Conservation (phyloP, 1,139 yeast species). For the Debaryomycetaceae sp. region DNA sequence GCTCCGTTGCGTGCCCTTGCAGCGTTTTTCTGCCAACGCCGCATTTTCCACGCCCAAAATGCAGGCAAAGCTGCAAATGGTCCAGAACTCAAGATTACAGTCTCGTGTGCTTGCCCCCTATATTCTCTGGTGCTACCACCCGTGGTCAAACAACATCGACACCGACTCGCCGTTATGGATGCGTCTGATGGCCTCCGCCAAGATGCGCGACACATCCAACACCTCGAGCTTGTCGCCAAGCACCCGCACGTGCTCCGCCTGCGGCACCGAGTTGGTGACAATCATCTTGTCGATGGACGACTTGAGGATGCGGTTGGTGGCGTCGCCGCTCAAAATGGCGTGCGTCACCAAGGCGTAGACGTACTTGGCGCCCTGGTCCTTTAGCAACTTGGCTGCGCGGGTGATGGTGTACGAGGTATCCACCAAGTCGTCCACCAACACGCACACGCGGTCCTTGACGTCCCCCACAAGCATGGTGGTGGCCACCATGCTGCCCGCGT, state of each 20-base stretch:
- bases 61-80: too few relatives aligned
- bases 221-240: constrained; percentile 69
- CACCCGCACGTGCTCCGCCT: constrained; percentile 51
- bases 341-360: constrained; percentile 91
- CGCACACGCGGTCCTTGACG: constrained; percentile 77
- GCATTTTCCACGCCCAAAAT: too few relatives aligned
- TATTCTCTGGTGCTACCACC: constrained; percentile 42
- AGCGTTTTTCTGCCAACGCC: too few relatives aligned
- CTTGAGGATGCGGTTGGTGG: constrained; percentile 63
- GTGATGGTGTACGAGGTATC: constrained; percentile 93
- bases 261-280: constrained; percentile 94
- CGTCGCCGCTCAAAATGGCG: constrained; percentile 91
- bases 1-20: too few relatives aligned
- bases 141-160: constrained; percentile 88
- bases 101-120: background rate
- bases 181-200: constrained; percentile 93
- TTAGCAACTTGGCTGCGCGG: constrained; percentile 84
- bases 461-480: constrained; percentile 94
- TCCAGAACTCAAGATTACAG: background rate
- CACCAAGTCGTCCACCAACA: constrained; percentile 85
- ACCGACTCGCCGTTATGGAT: constrained; percentile 97
- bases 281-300: constrained; percentile 79
- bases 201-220: constrained; percentile 78
- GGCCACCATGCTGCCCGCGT: constrained; percentile 34
- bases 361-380: constrained; percentile 86